These are phyloP conservation scores for Achaetomium macrosporum DNA, from an alignment of 2,329 filamentous ascomycete species.

Conservation along the genomic window DNA sequence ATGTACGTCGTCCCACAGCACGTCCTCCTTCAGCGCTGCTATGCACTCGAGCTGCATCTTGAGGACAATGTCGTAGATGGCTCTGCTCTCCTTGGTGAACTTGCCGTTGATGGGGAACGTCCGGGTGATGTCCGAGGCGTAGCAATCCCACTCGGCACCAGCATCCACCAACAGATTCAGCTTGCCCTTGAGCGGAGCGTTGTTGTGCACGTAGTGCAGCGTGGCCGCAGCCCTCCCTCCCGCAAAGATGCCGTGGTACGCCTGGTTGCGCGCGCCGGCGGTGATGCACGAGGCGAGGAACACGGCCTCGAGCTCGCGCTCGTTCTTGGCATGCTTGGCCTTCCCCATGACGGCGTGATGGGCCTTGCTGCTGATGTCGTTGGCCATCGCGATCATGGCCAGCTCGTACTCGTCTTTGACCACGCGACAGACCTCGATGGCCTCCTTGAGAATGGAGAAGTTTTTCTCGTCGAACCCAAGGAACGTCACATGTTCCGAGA, in stretches of 20 bases:
- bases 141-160: conserved; percentile 69
- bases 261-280: conserved; percentile 71
- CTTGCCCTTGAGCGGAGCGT: conserved; percentile 63
- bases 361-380: conserved; percentile 61
- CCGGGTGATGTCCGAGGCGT: conserved; percentile 69
- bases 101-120: conserved; percentile 76
- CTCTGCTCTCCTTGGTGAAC: conserved; percentile 62
- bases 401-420: conserved; percentile 72
- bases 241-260: conserved; percentile 83
- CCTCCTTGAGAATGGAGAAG: conserved; percentile 47
- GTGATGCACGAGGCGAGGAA: conserved; percentile 74
- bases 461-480: conserved; percentile 63
- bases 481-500: conserved; percentile 67
- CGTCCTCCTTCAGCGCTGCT: conserved; percentile 63
- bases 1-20: conserved; percentile 78
- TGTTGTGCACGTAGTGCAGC: conserved; percentile 80
- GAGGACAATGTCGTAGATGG: conserved; percentile 77
- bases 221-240: conserved; percentile 75
- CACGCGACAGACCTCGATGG: conserved; percentile 63
- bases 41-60: conserved; percentile 82
- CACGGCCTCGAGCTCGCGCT: conserved; percentile 74
- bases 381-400: conserved; percentile 66
- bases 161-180: conserved; percentile 80
- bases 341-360: conserved; percentile 57
- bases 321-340: conserved; percentile 62